phyloP scores from a whole-genome alignment of 495 filamentous ascomycete species.

The Trichodelitschia bisporula region DNA sequence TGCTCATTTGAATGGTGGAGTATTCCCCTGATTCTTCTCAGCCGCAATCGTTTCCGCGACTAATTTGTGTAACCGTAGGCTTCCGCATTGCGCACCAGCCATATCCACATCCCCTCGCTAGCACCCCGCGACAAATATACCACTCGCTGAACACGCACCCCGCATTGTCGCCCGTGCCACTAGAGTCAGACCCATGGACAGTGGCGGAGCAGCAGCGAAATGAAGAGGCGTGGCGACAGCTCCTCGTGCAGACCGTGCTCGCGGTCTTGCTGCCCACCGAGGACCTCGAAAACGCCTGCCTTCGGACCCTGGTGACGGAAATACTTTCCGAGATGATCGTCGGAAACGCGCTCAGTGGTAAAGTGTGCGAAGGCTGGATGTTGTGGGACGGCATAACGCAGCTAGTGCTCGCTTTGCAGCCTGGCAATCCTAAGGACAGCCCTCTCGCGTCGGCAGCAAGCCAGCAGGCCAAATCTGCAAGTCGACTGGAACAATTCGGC shows the following conservation, averaged over 20 bases:
- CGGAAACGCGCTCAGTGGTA: constrained; percentile 49
- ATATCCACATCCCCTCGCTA: constrained; percentile 27
- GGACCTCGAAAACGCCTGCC: constrained; percentile 66
- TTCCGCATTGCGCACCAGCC: constrained; percentile 21
- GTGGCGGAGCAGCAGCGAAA: constrained; percentile 40
- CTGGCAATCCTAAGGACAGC: neutral
- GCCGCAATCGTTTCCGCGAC: neutral
- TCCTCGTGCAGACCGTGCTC: constrained; percentile 54
- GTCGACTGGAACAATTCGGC: constrained; percentile 16
- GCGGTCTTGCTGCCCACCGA: constrained; percentile 74
- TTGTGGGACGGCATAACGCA: constrained; percentile 62
- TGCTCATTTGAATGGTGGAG: constrained; percentile 53
- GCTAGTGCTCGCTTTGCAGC: constrained; percentile 18
- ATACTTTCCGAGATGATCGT: constrained; percentile 70
- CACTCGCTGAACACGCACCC: constrained; percentile 65
- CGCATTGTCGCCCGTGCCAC: constrained; percentile 50
- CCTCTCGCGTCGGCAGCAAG: constrained; percentile 3
- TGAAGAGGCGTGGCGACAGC: constrained; percentile 55
- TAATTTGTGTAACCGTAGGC: constrained; percentile 8
- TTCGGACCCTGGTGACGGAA: constrained; percentile 60
- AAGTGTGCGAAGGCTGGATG: constrained; percentile 61
- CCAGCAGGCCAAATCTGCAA: constrained; percentile 2
- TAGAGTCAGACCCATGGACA: constrained; percentile 22
- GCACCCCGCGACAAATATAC: constrained; percentile 42
- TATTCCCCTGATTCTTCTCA: constrained; percentile 6